Evolutionary conservation across 2,329 filamentous ascomycete species (phyloP), one percentile per base, ranked within the genome.

Genomic region (Seiridium cupressi): DNA sequence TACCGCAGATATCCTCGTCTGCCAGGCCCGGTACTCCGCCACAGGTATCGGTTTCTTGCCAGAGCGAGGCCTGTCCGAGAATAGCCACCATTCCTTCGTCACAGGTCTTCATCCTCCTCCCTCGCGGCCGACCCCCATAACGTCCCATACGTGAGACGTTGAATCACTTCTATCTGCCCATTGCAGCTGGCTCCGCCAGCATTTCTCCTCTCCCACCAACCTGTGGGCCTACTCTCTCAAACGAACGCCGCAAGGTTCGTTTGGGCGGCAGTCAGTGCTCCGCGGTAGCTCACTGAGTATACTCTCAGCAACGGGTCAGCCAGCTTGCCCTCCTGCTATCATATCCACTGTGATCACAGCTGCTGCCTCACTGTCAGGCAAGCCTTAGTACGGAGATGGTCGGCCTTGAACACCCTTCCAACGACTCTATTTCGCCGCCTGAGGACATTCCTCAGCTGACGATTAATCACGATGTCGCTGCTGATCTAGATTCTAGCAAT

Each of bases 251-350:
- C 90, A 92, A 89, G 86, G 90, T 93, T 93, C 92, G 91, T 94
- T 92, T 96, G 92, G 87, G 92, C 85, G 88, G 91, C 88, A 96
- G 93, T 92, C 90, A 93, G 92, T 91, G 93, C 92, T 95, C 90
- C 90, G 90, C 89, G 84, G 85, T 86, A 83, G 82, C 78, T 77
- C 74, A 74, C 67, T 42, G 7, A 8, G 7, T 68, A 62, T 62
- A 54, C 57, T 51, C 57, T 66, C 64, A 65, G 66, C 66, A 66
- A 61, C 63, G 31, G 31, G 9, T 11, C 40, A 47, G 26, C 34
- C 48, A 44, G 42, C n/a, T 38, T 26, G 31, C 36, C 36, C 18
- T 38, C 8, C 51, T 38, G n/a, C 35, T 32, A 34, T 10, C 13
- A 36, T 8, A 55, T 31, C 51, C 38, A 4, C 11, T 18, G 51